phyloP scores from a whole-genome alignment of 805 yeast genomes.

The Kregervanrija delftensis region DNA sequence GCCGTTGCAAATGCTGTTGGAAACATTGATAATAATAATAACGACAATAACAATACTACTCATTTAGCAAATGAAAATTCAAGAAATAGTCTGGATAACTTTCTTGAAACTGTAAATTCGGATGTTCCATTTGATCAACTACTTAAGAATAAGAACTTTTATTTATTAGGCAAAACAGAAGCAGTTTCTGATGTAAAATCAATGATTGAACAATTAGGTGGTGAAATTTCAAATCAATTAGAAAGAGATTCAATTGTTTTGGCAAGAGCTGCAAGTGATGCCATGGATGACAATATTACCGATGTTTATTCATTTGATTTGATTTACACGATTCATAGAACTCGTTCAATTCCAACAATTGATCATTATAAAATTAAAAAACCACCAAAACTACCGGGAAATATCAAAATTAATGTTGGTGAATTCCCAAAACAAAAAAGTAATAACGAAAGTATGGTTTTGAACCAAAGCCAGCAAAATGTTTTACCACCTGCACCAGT shows the following conservation, averaged over 20 bases:
- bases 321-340: conserved; percentile 17
- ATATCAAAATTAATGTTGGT: conserved; percentile 19
- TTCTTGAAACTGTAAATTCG: too few species aligned
- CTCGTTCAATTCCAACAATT: conserved; percentile 11
- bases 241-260: conserved; percentile 10
- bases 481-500: background rate
- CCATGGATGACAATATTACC: conserved; percentile 9
- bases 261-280: conserved; percentile 14
- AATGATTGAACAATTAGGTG: conserved; percentile 20
- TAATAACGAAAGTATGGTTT: background rate
- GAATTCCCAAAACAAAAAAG: conserved; percentile 11
- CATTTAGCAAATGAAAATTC: too few species aligned
- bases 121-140: background rate
- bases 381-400: conserved; percentile 18
- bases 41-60: background rate
- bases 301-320: conserved; percentile 19
- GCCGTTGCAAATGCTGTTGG: conserved; percentile 5
- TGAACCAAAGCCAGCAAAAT: background rate
- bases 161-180: conserved; percentile 11
- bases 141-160: conserved; percentile 12
- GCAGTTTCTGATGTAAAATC: conserved; percentile 12
- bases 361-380: conserved; percentile 16
- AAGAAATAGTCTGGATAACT: too few species aligned
- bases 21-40: background rate
- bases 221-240: conserved; percentile 10